Percentiles rank a stretch among this genome's conserved stretches.
These are phyloP conservation scores for Kodamaea sp. DNA, from an alignment of 1,139 yeast genomes.

Conservation along the genomic window DNA sequence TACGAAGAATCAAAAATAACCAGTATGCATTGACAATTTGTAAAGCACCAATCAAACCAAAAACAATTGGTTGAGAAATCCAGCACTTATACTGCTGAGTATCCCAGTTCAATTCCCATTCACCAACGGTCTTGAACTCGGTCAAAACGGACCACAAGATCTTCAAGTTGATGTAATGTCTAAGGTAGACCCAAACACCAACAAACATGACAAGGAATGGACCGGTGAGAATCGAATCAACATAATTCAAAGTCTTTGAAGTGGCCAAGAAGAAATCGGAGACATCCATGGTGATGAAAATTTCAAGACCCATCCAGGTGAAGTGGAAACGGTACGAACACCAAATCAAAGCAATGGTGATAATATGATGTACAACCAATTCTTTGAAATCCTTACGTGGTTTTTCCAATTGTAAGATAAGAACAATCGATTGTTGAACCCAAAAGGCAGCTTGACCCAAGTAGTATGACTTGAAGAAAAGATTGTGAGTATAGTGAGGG, in stretches of 20 bases:
- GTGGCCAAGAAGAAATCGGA: conserved; percentile 84
- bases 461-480: conserved; percentile 74
- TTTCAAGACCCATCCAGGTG: conserved; percentile 90
- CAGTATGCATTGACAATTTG: conserved; percentile 86
- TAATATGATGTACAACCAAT: conserved; percentile 86
- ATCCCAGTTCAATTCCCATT: conserved; percentile 77
- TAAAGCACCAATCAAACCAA: conserved; percentile 68
- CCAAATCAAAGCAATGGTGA: conserved; percentile 86
- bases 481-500: conserved; percentile 78
- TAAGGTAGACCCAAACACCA: conserved; percentile 74
- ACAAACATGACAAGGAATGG: conserved; percentile 71
- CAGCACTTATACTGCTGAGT: conserved; percentile 94
- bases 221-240: conserved; percentile 61
- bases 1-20: conserved; percentile 78
- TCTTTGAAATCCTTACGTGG: conserved; percentile 94
- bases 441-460: conserved; percentile 94
- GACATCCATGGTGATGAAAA: conserved; percentile 93
- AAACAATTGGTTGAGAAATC: conserved; percentile 89
- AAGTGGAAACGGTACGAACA: conserved; percentile 92
- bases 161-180: conserved; percentile 79
- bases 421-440: conserved; percentile 89
- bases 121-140: conserved; percentile 82
- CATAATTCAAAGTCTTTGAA: conserved; percentile 80
- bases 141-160: conserved; percentile 87
- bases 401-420: conserved; percentile 81